Evolutionary conservation across 2,329 filamentous ascomycete genomes (phyloP), one percentile per base, ranked within the genome.

Genomic region (Gliomastix tumulicola): DNA sequence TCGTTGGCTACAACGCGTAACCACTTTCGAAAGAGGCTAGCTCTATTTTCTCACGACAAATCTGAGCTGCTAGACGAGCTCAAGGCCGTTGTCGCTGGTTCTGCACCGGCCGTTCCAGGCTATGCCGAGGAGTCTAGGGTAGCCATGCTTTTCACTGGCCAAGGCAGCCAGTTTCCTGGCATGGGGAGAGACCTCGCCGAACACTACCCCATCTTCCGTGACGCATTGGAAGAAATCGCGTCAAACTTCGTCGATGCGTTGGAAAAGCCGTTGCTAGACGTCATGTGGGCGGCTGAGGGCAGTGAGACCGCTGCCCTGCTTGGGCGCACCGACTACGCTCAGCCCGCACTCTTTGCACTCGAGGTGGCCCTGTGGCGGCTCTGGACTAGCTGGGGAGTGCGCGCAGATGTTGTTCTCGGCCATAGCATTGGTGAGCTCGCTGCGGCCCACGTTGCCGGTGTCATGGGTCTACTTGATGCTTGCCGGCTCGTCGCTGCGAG

Each of bases 141-240:
- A 16, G 53, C 49, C 3, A 49, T 58, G 42, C 44, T 61, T 32
- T 62, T 62, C 40, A 57, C 56, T 0, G 58, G 59, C 1, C 59
- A 62, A 43, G 58, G 59, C 5, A 53, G 48, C 34, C 54, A 58
- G 30, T 49, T 44, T 25, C 39, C 42, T 12, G 50, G 50, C 7
- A 60, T 61, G 54, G 55, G 57, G 7, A 49, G 45, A 21, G 49
- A 50, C 13, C 36, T 62, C 13, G 49, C 38, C 23, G 32, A 42
- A 5, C 21, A 34, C 0, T 53, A 48, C 27, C 48, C 50, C 2
- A 30, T 53, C 7, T 60, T 60, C 35, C 40, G 41, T 3, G 41
- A 51, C 9, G 35, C 52, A 0, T 36, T 61, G 5, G 44, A 42
- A 9, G 40, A 44, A 21, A 42, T 44, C 16, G 38, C 39, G 4